Evolutionary conservation across 441 rosid genomes (phyloP).

Genomic region (Euphorbia schlechtendalii): DNA sequence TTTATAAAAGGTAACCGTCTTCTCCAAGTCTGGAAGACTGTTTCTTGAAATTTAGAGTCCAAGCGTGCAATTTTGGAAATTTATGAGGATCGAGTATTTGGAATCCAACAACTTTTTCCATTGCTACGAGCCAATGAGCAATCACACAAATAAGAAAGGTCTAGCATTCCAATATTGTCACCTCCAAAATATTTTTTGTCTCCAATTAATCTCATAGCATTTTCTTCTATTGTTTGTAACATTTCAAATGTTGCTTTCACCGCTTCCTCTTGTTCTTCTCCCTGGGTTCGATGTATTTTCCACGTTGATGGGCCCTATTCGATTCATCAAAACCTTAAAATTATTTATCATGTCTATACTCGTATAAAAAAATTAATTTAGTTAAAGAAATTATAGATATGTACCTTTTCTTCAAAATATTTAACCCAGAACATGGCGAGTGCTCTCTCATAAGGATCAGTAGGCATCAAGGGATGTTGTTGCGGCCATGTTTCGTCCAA

Average conservation of each 20-base stretch:
- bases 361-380: no score
- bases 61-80: conserved; percentile 21
- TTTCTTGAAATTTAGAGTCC: conserved; percentile 26
- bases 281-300: background rate
- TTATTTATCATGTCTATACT: no score
- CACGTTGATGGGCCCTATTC: background rate
- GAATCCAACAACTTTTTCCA: conserved; percentile 15
- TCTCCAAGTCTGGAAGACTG: conserved; percentile 22
- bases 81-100: conserved; percentile 13
- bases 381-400: no score
- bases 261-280: conserved; percentile 21
- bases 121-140: conserved; percentile 12
- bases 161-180: conserved; percentile 16
- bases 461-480: conserved; percentile 26
- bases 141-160: conserved; percentile 23
- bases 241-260: conserved; percentile 14
- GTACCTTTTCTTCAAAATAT: conserved; percentile 29
- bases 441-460: no score
- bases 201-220: conserved; percentile 2
- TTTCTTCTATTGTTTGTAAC: conserved; percentile 21
- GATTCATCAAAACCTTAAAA: no score
- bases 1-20: background rate
- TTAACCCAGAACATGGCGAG: conserved; percentile 32
- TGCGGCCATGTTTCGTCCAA: conserved; percentile 37
- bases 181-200: no score